A percentile compares a stretch with the other conserved stretches of the same genome.
phyloP scores from a whole-genome alignment of 108 stramenopile species.

The Skeletonema tropicum region DNA sequence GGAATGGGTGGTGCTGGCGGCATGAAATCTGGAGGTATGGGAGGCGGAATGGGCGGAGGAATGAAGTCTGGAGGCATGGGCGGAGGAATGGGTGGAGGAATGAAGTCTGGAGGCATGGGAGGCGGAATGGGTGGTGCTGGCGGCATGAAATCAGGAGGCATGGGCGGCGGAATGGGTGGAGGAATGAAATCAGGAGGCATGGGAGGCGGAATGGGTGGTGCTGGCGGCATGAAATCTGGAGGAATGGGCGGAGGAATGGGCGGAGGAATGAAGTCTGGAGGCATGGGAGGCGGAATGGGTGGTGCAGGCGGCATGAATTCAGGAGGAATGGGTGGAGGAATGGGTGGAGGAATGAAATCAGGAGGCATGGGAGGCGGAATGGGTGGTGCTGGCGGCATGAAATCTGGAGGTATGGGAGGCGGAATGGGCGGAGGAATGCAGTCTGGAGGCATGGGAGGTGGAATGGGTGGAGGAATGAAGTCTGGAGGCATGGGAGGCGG shows the following conservation, averaged over 20 bases:
- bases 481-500: background rate
- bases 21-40: background rate
- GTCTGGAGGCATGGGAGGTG: background rate
- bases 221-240: constrained; percentile 1
- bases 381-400: background rate
- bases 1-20: background rate
- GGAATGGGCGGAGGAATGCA: background rate
- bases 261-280: too few species aligned
- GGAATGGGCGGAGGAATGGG: background rate
- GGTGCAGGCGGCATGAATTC: background rate
- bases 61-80: constrained; percentile 1
- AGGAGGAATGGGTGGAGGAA: background rate
- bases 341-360: background rate
- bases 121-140: background rate
- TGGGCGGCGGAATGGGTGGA: background rate
- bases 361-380: background rate
- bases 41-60: background rate
- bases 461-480: too few species aligned
- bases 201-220: background rate
- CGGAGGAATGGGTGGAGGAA: background rate
- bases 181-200: background rate
- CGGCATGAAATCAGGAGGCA: too few species aligned
- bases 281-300: background rate
- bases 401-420: too few species aligned
- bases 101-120: too few species aligned